Conservation (phyloP, 345 rosid species). For the Anastatica hierochuntica region DNA sequence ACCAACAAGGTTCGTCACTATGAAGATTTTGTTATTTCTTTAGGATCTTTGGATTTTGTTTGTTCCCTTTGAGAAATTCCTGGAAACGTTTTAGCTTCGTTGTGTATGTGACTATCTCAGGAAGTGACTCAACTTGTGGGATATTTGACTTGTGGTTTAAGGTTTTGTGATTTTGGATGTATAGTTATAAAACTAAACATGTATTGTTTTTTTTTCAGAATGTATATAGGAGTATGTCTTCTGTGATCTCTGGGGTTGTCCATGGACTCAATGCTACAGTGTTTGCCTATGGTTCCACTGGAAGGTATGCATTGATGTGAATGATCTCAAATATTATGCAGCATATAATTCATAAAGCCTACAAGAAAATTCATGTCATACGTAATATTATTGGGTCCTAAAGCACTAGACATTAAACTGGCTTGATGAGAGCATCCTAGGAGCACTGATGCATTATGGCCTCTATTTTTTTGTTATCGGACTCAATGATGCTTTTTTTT, state of each 20-base stretch:
- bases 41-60: background rate
- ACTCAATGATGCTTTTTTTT: background rate
- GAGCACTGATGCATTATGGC: background rate
- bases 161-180: constrained; percentile 12
- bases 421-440: constrained; percentile 3
- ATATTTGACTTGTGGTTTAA: constrained; percentile 13
- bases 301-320: constrained; percentile 49
- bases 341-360: background rate
- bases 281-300: constrained; percentile 95
- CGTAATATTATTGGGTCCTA: background rate
- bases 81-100: background rate
- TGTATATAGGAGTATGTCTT: constrained; percentile 58
- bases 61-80: background rate
- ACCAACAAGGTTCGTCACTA: constrained; percentile 35
- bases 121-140: background rate
- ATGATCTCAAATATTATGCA: background rate
- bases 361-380: background rate
- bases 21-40: constrained; percentile 29
- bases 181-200: constrained; percentile 4
- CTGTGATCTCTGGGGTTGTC: constrained; percentile 72
- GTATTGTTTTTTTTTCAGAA: constrained; percentile 35
- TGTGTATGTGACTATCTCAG: background rate
- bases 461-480: constrained; percentile 3
- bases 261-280: constrained; percentile 92
- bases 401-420: background rate